Evolutionary conservation across 176 grass and related monocot genomes (phyloP), one percentile per base, ranked within the genome.

Genomic region (Musa schizocarpa): DNA sequence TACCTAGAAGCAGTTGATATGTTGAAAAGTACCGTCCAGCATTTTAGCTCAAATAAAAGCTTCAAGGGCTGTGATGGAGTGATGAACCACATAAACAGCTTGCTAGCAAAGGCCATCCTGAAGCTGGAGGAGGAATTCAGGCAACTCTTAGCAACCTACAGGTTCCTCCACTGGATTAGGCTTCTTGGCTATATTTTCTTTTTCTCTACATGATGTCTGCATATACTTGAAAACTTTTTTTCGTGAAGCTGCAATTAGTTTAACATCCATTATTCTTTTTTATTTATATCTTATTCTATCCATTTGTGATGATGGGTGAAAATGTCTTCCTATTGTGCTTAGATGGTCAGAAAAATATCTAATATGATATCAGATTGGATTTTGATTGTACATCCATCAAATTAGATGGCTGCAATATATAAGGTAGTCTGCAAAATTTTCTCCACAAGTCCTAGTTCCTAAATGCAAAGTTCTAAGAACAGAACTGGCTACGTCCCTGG

Each of bases 41-140:
- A 91, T 76, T 92, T 99, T 78, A 87, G 80, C 80, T 82, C 86
- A 0, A 89, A 89, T 9, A 99, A 94, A 74, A 91, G 83, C 70
- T 89, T 91, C 76, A 94, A 82, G 62, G 87, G 85, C 84, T 85
- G 82, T 21, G 95, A 94, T 22, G 82, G 75, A n/a, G 71, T 94
- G 79, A 73, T 99, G 26, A 89, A 85, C 50, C 80, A 94, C 63
- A 79, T 86, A 72, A 89, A 87, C 59, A 84, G 67, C 68, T 81
- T 99, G 24, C 75, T 99, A 58, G 78, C 78, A 51, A 94, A 93
- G 81, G 91, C 88, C 72, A 75, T 82, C 54, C 58, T 78, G 19
- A 94, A 98, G 84, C 83, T 98, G 9, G 90, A 93, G 65, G 90
- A 93, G 78, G 95, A 94, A 82, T 98, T 98, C 75, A 88, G 52